Conservation (phyloP, 1,139 yeast genomes). For the Candida sanyaensis region DNA sequence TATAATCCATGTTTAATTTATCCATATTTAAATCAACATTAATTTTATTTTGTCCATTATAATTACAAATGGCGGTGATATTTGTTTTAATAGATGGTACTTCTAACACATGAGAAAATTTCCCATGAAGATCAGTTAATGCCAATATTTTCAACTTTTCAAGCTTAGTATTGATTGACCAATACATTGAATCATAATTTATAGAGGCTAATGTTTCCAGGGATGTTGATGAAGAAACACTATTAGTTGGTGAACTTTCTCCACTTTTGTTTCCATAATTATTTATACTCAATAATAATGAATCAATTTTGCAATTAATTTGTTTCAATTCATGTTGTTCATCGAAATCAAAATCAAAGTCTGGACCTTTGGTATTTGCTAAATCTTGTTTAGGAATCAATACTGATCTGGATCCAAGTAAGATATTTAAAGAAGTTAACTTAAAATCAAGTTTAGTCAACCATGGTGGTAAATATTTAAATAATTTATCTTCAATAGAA, state of each 20-base stretch:
- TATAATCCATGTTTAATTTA: slow-evolving; percentile 36
- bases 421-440: slow-evolving; percentile 31
- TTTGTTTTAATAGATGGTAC: slow-evolving; percentile 11
- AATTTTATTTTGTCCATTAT: slow-evolving; percentile 9
- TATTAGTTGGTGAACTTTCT: slow-evolving; percentile 3
- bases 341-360: slow-evolving; percentile 41
- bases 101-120: slow-evolving; percentile 7
- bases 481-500: slow-evolving; percentile 24
- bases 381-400: slow-evolving; percentile 49
- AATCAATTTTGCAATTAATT: slow-evolving; percentile 13
- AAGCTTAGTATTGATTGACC: slow-evolving; percentile 11
- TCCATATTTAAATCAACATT: slow-evolving; percentile 17
- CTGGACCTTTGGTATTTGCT: slow-evolving; percentile 30
- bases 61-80: slow-evolving; percentile 8
- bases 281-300: slow-evolving; percentile 3
- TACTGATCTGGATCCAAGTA: slow-evolving; percentile 62
- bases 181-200: slow-evolving; percentile 8
- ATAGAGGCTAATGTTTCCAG: slow-evolving; percentile 14
- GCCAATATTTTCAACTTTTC: slow-evolving; percentile 11
- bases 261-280: slow-evolving; percentile 7
- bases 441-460: slow-evolving; percentile 37
- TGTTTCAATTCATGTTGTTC: slow-evolving; percentile 41
- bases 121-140: slow-evolving; percentile 3
- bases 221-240: slow-evolving; percentile 10
- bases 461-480: slow-evolving; percentile 50